A percentile compares a stretch with the other conserved stretches of the same genome.
phyloP scores from a whole-genome alignment of 2,329 filamentous ascomycete genomes.

The Cyclaneusma minus region DNA sequence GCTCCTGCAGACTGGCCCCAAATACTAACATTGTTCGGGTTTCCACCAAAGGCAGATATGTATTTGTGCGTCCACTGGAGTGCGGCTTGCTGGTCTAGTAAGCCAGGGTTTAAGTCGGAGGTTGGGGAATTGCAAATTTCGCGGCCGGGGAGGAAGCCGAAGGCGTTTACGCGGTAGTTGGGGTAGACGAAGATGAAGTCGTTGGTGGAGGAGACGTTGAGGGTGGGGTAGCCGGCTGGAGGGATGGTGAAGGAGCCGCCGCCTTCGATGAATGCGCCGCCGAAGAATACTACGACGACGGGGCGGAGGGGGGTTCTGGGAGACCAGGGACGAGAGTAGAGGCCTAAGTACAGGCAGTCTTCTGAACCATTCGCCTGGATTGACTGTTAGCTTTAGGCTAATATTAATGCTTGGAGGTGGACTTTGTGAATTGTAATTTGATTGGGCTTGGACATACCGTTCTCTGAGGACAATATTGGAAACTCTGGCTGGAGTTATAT shows the following conservation, averaged over 20 bases:
- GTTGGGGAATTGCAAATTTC: slow-evolving; percentile 33
- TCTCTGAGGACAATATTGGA: slow-evolving; percentile 42
- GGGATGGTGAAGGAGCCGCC: slow-evolving; percentile 37
- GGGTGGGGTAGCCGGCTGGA: slow-evolving; percentile 38
- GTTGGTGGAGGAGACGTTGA: slow-evolving; percentile 34
- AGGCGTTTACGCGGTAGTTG: slow-evolving; percentile 47
- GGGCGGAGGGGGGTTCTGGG: slow-evolving; percentile 28
- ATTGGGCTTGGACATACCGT: slow-evolving; percentile 21
- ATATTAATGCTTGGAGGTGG: background rate
- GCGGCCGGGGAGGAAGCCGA: slow-evolving; percentile 51
- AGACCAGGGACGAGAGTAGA: slow-evolving; percentile 43
- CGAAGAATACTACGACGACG: slow-evolving; percentile 44
- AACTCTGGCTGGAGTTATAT: slow-evolving; percentile 37
- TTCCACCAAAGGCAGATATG: slow-evolving; percentile 41
- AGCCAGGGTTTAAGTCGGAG: slow-evolving; percentile 42
- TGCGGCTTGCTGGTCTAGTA: slow-evolving; percentile 42
- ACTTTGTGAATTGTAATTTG: background rate
- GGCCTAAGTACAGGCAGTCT: slow-evolving; percentile 44
- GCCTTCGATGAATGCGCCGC: slow-evolving; percentile 45
- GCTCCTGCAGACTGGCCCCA: slow-evolving; percentile 44
- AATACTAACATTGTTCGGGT: slow-evolving; percentile 37
- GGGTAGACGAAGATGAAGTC: slow-evolving; percentile 40
- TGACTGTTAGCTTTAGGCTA: background rate
- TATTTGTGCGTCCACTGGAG: slow-evolving; percentile 44
- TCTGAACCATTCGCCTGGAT: slow-evolving; percentile 32